Conservation (phyloP, 208 protist species). For the Herpetomonas muscarum region DNA sequence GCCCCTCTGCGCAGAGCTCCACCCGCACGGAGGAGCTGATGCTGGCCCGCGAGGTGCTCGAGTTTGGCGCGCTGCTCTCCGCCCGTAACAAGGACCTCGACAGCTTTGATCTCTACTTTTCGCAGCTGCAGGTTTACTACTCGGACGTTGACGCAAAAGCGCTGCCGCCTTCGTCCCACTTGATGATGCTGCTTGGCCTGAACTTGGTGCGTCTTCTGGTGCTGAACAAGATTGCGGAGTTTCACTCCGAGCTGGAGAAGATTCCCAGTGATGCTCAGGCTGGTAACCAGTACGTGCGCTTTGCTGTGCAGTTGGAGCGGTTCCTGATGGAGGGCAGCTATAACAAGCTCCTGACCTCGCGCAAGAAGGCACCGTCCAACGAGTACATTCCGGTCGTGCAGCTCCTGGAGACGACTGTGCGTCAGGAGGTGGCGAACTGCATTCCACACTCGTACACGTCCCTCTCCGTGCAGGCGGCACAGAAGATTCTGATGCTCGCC, state of each 20-base stretch:
- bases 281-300: conserved; percentile 76
- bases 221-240: conserved; percentile 83
- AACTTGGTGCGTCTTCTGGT: conserved; percentile 89
- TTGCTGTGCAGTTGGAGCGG: conserved; percentile 84
- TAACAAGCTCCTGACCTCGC: conserved; percentile 86
- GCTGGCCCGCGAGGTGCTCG: conserved; percentile 82
- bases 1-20: conserved; percentile 49
- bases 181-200: conserved; percentile 81
- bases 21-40: conserved; percentile 78
- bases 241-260: conserved; percentile 92
- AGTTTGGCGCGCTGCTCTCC: conserved; percentile 78
- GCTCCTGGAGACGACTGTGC: conserved; percentile 86
- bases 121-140: conserved; percentile 89
- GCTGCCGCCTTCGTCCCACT: conserved; percentile 66
- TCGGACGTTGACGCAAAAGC: conserved; percentile 59
- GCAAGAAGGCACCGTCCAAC: conserved; percentile 82
- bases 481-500: conserved; percentile 87
- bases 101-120: conserved; percentile 82
- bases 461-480: conserved; percentile 68
- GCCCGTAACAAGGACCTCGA: conserved; percentile 74
- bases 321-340: conserved; percentile 94
- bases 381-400: conserved; percentile 90
- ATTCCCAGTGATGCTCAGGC: conserved; percentile 74
- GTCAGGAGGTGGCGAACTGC: conserved; percentile 87
- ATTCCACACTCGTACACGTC: conserved; percentile 79